Percentiles rank a stretch among this genome's conserved stretches.
Conservation (phyloP, 805 yeast genomes). For the Kluyveromyces starmeri region DNA sequence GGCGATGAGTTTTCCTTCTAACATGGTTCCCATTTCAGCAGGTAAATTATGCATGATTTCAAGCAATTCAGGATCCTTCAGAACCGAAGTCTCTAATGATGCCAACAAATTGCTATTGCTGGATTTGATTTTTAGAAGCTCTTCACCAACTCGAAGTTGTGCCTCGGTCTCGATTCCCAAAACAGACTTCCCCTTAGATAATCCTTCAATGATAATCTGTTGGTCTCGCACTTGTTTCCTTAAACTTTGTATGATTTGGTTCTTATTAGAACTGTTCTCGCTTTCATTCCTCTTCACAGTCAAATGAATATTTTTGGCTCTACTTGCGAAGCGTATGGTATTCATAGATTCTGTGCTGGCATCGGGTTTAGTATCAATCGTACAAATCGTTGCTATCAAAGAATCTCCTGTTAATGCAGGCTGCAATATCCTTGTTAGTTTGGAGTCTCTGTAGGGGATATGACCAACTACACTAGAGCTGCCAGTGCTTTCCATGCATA, state of each 20-base stretch:
- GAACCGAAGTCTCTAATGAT: conserved; percentile 48
- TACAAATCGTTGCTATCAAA: conserved; percentile 76
- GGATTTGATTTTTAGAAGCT: conserved; percentile 52
- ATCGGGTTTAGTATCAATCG: conserved; percentile 59
- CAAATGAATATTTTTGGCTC: conserved; percentile 80
- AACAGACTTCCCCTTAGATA: conserved; percentile 18
- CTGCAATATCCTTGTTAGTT: conserved; percentile 80
- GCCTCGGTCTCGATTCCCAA: too few species aligned
- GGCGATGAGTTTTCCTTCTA: conserved; percentile 23
- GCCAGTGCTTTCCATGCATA: conserved; percentile 37
- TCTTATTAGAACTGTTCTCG: conserved; percentile 30
- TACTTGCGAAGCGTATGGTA: conserved; percentile 83
- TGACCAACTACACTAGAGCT: conserved; percentile 35
- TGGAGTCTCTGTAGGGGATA: conserved; percentile 89
- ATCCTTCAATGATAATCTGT: conserved; percentile 37
- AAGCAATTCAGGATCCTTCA: conserved; percentile 42
- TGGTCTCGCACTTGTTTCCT: conserved; percentile 54
- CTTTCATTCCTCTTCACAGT: conserved; percentile 48
- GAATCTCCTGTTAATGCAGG: conserved; percentile 88
- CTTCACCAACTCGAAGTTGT: conserved; percentile 44
- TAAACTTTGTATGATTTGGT: conserved; percentile 47
- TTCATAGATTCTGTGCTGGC: conserved; percentile 72
- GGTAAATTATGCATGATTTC: conserved; percentile 52
- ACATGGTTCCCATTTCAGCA: conserved; percentile 32
- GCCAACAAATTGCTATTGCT: conserved; percentile 61